Base-by-base conservation (phyloP, 2,329 filamentous ascomycete genomes). In the Trichoderma guizhouense region DNA sequence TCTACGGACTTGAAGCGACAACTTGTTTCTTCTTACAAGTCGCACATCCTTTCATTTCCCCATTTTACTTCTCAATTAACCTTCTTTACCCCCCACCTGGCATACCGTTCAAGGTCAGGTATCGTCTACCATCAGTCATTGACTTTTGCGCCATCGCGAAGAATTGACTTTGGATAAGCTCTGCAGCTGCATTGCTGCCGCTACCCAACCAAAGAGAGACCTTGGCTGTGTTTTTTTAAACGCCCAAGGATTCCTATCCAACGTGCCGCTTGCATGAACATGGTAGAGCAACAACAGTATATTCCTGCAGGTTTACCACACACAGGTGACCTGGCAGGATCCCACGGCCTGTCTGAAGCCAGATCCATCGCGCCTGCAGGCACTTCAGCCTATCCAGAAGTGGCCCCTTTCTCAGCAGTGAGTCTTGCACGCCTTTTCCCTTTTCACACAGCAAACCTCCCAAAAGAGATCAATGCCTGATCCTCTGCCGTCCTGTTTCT, bases 201-300 rank as follows among this genome's bases (percentile, higher is more conserved):
- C 47, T 58, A 11, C 30, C 36, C 7, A 57, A 43, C 34, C 51
- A 12, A 57, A 57, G 9, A 58, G 36, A 43, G 15, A 58, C 51
- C 64, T 67, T 58, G 64, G 39, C 57, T 32, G 39, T 32, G 24
- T 62, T 53, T 62, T 53, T 32, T 12, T 30, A 7, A 61, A 47
- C 74, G 60, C 73, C 74, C 68, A 55, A 36, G 61, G 61, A 57
- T n/a, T 36, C 36, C 28, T 62, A 51, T 11, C 67, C 32, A 61
- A 21, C 65, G 12, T 43, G 28, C 51, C 67, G 34, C 47, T 51
- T 43, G 68, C 72, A 69, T 79, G 79, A 80, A 75, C 78, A 81
- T 81, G 79, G 78, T 79, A 72, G 79, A 80, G 78, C 76, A 80
- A 76, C 78, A 80, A 77, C 78, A 78, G 65, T 81, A 80, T 76